phyloP scores from a whole-genome alignment of 345 rosid genomes.

The Salix dunnii region DNA sequence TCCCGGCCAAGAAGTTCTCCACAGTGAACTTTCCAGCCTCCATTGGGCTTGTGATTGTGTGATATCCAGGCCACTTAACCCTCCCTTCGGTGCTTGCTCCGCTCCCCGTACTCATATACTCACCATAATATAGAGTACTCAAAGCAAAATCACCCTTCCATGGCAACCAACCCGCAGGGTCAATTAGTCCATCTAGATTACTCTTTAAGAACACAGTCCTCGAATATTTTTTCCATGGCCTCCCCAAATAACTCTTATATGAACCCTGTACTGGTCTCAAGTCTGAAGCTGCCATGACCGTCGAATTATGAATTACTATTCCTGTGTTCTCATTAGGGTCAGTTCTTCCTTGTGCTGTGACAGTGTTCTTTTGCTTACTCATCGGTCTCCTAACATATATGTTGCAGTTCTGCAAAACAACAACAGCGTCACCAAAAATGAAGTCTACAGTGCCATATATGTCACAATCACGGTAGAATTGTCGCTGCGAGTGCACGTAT shows the following conservation, averaged over 20 bases:
- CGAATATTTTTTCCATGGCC: conserved; percentile 86
- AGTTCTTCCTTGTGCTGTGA: conserved; percentile 70
- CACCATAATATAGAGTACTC: conserved; percentile 72
- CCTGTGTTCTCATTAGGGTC: conserved; percentile 81
- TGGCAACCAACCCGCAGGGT: conserved; percentile 66
- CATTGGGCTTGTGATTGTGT: conserved; percentile 24
- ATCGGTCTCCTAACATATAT: conserved; percentile 52
- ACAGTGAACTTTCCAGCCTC: conserved; percentile 71
- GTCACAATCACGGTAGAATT: conserved; percentile 76
- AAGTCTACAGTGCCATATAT: conserved; percentile 75
- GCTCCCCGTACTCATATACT: conserved; percentile 64
- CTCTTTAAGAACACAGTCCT: conserved; percentile 70
- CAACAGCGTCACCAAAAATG: conserved; percentile 73
- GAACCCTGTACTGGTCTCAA: conserved; percentile 34
- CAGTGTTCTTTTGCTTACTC: conserved; percentile 50
- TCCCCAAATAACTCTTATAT: conserved; percentile 51
- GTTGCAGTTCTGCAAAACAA: conserved; percentile 58
- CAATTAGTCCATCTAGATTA: conserved; percentile 44
- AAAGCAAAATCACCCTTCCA: conserved; percentile 75
- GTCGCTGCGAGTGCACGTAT: conserved; percentile 71
- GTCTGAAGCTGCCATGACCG: conserved; percentile 46
- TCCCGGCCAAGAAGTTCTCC: conserved; percentile 59
- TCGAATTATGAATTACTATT: conserved; percentile 63
- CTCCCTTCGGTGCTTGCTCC: conserved; percentile 61
- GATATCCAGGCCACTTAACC: conserved; percentile 75